Evolutionary conservation across 352 stramenopile species (phyloP), one percentile per base, ranked within the genome.

Genomic region (Halophytophthora batemanensis): DNA sequence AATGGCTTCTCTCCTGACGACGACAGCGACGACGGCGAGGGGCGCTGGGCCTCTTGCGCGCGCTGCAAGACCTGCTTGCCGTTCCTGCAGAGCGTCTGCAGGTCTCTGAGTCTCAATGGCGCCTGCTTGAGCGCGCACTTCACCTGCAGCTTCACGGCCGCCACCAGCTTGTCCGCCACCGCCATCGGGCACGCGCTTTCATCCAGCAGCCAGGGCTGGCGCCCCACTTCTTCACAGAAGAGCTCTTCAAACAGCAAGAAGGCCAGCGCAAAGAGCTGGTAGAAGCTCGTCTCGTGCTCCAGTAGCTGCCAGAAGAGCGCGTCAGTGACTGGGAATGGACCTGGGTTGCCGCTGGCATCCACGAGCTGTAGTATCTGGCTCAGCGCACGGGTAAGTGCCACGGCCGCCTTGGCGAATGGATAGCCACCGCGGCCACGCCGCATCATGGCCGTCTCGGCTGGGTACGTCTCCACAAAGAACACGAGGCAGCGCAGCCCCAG

Each of bases 251-350:
- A 86, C 19, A 76, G 64, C 52, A 87, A 46, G 38, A 90, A 81
- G 11, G 63, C 62, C 10, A 90, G 61, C 35, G 74, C 53, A 51
- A 87, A 90, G 21, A 86, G 59, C 44, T 66, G 54, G 31, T 71
- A 86, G 49, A 90, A 85, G 28, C 64, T 74, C 46, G 59, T 42
- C 2, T 86, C 74, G 10, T 33, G 49, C 50, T 80, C 52, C 18
- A 89, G 61, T 14, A 89, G 39, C 49, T 86, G 76, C 78, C 78
- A 90, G 50, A 80, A 87, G 14, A 90, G 52, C 2, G 76, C 72
- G 18, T 66, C 43, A 0, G 55, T 74, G 4, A 86, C 69, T 5
- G 74, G 71, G 50, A 86, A 90, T 7, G 57, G 56, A 10, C 76
- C 78, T 0, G 54, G 45, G 29, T 69, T 59, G 2, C 64, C 60